A percentile compares a stretch with the other conserved stretches of the same genome.
Conservation (phyloP, 2,329 filamentous ascomycete species). For the Calonectria honghensis region DNA sequence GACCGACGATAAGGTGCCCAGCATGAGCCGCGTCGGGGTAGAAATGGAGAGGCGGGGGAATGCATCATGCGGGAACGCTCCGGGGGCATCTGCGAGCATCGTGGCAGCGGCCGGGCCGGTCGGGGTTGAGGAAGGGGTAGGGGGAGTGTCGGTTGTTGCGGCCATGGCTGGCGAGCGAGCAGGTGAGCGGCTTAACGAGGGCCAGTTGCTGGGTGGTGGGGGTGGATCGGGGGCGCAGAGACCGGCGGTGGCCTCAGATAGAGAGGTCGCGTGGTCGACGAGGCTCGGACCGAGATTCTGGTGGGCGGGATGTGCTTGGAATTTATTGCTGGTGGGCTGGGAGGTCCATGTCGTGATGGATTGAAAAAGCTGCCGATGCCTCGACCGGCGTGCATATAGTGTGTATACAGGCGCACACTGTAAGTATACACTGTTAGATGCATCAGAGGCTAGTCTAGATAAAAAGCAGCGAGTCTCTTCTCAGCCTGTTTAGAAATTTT, state of each 20-base stretch:
- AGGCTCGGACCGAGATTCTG: conserved; percentile 36
- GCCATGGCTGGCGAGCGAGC: conserved; percentile 36
- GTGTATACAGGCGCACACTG: conserved; percentile 34
- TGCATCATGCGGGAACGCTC: conserved; percentile 54
- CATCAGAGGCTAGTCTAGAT: neutral
- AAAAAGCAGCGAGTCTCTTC: no score
- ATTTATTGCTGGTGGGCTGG: conserved; percentile 45
- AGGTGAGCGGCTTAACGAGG: conserved; percentile 8
- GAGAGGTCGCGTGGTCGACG: conserved; percentile 21
- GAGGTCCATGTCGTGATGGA: conserved; percentile 38
- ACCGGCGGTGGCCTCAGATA: conserved; percentile 40
- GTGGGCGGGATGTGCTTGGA: conserved; percentile 47
- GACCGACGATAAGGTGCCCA: conserved; percentile 79
- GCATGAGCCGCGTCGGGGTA: conserved; percentile 78
- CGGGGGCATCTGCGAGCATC: conserved; percentile 44
- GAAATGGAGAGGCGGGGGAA: conserved; percentile 76
- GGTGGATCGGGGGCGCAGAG: conserved; percentile 39
- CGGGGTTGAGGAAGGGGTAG: conserved; percentile 36
- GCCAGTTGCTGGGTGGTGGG: conserved; percentile 48
- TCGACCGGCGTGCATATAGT: conserved; percentile 43
- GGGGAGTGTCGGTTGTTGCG: conserved; percentile 35
- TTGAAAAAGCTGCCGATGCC: conserved; percentile 36
- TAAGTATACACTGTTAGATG: conserved; percentile 37
- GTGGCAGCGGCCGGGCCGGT: conserved; percentile 42
- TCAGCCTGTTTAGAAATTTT: neutral